Conservation (phyloP, 805 yeast species). For the Ogataea methanolica region DNA sequence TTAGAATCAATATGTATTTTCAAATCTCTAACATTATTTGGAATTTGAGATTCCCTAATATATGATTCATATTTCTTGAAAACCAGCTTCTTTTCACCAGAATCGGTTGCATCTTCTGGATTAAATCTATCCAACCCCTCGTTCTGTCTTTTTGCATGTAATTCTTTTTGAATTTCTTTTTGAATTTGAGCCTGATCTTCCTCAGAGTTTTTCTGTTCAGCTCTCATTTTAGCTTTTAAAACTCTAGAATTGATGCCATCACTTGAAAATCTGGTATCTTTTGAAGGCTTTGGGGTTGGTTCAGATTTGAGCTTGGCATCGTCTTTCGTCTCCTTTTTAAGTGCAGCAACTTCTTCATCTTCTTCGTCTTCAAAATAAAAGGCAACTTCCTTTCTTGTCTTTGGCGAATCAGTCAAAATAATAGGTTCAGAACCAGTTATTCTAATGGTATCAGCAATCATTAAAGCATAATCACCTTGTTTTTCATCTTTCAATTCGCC, state of each 20-base stretch:
- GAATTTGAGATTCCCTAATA: conserved; percentile 89
- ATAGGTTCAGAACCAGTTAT: conserved; percentile 59
- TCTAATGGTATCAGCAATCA: conserved; percentile 77
- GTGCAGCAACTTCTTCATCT: conserved; percentile 41
- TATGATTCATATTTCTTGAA: conserved; percentile 93
- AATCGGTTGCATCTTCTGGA: conserved; percentile 68
- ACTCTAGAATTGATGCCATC: conserved; percentile 53
- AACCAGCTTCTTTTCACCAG: conserved; percentile 58
- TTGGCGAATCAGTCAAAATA: conserved; percentile 69
- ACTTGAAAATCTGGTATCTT: conserved; percentile 21
- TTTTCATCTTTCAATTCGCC: conserved; percentile 51
- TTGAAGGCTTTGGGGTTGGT: conserved; percentile 3
- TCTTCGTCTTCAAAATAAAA: conserved; percentile 78
- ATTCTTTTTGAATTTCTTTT: conserved; percentile 73
- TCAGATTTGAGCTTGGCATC: conserved; percentile 18
- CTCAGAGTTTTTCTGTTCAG: conserved; percentile 66
- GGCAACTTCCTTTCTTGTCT: conserved; percentile 68
- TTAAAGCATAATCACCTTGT: conserved; percentile 60
- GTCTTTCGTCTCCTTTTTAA: conserved; percentile 27
- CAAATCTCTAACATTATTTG: conserved; percentile 74
- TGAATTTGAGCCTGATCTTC: conserved; percentile 78
- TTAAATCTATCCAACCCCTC: conserved; percentile 82
- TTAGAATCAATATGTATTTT: conserved; percentile 83
- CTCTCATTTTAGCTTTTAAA: conserved; percentile 72
- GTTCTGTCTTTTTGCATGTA: conserved; percentile 81